A percentile compares a stretch with the other conserved stretches of the same genome.
Evolutionary conservation across 2,329 filamentous ascomycete genomes (phyloP).

Genomic region (Fusarium paranaense): DNA sequence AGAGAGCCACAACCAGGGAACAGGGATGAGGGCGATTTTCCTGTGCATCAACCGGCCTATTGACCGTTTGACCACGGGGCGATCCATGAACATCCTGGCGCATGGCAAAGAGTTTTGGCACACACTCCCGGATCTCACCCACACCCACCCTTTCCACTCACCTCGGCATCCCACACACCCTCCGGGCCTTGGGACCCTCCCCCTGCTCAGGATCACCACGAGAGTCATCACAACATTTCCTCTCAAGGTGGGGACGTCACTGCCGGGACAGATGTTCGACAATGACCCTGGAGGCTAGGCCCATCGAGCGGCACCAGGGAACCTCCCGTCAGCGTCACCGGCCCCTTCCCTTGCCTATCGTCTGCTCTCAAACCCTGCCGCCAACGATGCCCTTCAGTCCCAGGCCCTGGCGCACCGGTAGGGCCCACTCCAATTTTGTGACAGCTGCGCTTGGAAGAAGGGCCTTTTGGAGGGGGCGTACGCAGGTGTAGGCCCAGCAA

Average conservation of each 20-base stretch:
- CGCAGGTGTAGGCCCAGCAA: slow-evolving; percentile 36
- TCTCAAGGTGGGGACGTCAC: slow-evolving; percentile 37
- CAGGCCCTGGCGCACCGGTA: slow-evolving; percentile 40
- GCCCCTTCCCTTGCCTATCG: slow-evolving; percentile 33
- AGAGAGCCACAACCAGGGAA: slow-evolving; percentile 30
- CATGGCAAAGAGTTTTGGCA: slow-evolving; percentile 38
- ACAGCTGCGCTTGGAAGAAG: slow-evolving; percentile 42
- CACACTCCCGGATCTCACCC: slow-evolving; percentile 42
- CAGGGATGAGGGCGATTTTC: slow-evolving; percentile 39
- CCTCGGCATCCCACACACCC: slow-evolving; percentile 25
- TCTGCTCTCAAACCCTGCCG: slow-evolving; percentile 36
- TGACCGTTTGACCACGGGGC: slow-evolving; percentile 46
- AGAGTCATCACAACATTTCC: slow-evolving; percentile 35
- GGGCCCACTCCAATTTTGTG: slow-evolving; percentile 43
- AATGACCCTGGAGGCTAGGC: slow-evolving; percentile 33
- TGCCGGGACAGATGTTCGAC: slow-evolving; percentile 41
- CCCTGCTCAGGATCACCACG: slow-evolving; percentile 41
- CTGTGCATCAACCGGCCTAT: slow-evolving; percentile 31
- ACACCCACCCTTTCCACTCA: slow-evolving; percentile 30
- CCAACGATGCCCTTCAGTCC: slow-evolving; percentile 38
- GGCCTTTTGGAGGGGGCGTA: slow-evolving; percentile 38
- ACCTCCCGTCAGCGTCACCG: slow-evolving; percentile 37
- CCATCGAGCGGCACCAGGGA: slow-evolving; percentile 40
- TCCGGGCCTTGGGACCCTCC: slow-evolving; percentile 11
- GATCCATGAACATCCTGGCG: slow-evolving; percentile 44